These are phyloP conservation scores for Phytophthora syringae DNA, from an alignment of 352 stramenopile species.

Conservation along the genomic window DNA sequence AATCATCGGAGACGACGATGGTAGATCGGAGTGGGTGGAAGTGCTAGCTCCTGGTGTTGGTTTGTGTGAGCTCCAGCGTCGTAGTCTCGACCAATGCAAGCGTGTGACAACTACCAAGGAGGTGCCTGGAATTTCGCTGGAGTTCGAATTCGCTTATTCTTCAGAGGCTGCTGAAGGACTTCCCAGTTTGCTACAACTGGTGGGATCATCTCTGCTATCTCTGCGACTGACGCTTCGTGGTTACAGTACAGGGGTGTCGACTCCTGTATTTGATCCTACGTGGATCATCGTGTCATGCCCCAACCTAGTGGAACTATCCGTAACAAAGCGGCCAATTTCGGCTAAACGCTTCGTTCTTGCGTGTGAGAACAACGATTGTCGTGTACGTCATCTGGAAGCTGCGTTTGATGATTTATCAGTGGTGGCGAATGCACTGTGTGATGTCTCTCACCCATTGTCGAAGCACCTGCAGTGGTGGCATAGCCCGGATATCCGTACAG, in stretches of 20 bases:
- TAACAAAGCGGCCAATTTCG: neutral
- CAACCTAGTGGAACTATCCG: neutral
- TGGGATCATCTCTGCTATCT: neutral
- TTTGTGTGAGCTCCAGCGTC: too few species aligned
- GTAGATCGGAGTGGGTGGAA: too few species aligned
- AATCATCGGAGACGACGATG: too few species aligned
- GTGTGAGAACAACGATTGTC: too few species aligned
- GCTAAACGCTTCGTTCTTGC: neutral
- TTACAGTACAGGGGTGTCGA: neutral
- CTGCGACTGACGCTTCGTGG: neutral
- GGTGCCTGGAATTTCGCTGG: neutral
- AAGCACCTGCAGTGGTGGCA: neutral
- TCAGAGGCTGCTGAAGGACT: neutral
- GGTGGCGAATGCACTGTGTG: too few species aligned
- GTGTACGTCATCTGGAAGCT: too few species aligned
- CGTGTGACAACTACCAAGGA: too few species aligned
- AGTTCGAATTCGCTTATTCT: neutral
- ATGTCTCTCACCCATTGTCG: too few species aligned
- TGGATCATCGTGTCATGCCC: neutral
- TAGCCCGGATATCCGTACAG: neutral
- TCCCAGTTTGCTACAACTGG: neutral
- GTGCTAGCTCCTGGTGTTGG: too few species aligned
- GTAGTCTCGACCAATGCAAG: too few species aligned
- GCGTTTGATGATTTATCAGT: too few species aligned
- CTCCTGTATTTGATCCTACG: neutral